These are phyloP conservation scores for Neofusicoccum umdonicola DNA, from an alignment of 2,329 filamentous ascomycete species.

Conservation along the genomic window DNA sequence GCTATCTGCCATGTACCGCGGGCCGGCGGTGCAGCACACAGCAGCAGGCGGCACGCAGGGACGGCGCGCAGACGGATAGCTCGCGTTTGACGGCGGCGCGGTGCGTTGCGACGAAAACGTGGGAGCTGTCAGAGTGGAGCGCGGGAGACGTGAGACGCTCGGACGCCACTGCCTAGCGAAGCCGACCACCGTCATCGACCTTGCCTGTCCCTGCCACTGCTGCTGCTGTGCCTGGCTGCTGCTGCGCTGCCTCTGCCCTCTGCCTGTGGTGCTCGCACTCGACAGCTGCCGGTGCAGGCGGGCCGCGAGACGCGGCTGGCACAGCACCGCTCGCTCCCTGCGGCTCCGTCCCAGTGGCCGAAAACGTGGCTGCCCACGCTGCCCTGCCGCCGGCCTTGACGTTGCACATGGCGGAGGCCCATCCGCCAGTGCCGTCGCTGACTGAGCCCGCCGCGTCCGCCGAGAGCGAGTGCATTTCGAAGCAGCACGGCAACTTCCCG, in stretches of 20 bases:
- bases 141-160: not conserved
- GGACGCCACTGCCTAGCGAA: not conserved
- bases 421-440: too few relatives aligned
- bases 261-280: too few relatives aligned
- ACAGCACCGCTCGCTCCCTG: not conserved
- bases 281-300: too few relatives aligned
- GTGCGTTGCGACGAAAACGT: not conserved
- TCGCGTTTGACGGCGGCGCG: not conserved
- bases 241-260: not conserved
- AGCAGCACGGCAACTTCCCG: not conserved
- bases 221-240: not conserved
- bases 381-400: too few relatives aligned
- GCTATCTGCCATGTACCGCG: not conserved
- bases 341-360: not conserved
- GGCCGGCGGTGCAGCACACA: not conserved
- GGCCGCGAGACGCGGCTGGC: not conserved
- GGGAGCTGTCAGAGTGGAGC: not conserved
- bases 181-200: conserved; percentile 13
- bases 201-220: not conserved
- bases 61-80: not conserved
- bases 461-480: not conserved
- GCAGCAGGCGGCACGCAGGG: not conserved
- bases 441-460: too few relatives aligned
- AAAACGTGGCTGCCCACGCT: not conserved
- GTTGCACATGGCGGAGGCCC: too few relatives aligned